Conservation (phyloP, 345 rosid genomes). For the Angophora floribunda region DNA sequence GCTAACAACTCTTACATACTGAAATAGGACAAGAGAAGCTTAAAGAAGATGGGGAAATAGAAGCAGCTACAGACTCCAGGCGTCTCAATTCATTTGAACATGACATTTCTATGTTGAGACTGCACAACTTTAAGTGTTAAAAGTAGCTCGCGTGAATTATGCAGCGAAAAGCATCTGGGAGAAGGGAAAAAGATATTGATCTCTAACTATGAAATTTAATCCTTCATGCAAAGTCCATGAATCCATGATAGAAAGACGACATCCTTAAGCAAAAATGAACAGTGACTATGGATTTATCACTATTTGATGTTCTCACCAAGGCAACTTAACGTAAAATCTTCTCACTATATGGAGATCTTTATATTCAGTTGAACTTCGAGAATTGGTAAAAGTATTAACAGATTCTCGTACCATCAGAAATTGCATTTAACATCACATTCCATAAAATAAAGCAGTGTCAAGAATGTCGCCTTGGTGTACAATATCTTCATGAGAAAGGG, state of each 20-base stretch:
- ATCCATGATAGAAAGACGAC: not conserved
- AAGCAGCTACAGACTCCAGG: not conserved
- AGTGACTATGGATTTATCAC: not conserved
- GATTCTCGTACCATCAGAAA: not conserved
- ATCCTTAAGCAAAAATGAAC: not conserved
- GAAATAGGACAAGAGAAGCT: not conserved
- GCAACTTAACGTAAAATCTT: not conserved
- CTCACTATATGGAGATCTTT: not conserved
- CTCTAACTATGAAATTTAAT: not conserved
- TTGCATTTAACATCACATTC: not conserved
- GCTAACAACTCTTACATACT: not conserved
- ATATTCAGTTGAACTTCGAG: not conserved
- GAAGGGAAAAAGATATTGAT: not conserved
- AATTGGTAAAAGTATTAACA: not conserved
- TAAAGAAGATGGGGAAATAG: not conserved
- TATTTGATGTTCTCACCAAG: not conserved
- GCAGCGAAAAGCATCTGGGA: not conserved
- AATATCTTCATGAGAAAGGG: not conserved
- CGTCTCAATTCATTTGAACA: not conserved
- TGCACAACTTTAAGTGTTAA: not conserved
- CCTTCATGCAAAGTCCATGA: not conserved
- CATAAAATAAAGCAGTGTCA: not conserved
- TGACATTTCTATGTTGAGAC: not conserved
- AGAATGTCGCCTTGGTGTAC: not conserved
- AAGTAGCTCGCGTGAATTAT: not conserved